Evolutionary conservation across 441 rosid genomes (phyloP).

Genomic region (Arabidopsis lyrata): DNA sequence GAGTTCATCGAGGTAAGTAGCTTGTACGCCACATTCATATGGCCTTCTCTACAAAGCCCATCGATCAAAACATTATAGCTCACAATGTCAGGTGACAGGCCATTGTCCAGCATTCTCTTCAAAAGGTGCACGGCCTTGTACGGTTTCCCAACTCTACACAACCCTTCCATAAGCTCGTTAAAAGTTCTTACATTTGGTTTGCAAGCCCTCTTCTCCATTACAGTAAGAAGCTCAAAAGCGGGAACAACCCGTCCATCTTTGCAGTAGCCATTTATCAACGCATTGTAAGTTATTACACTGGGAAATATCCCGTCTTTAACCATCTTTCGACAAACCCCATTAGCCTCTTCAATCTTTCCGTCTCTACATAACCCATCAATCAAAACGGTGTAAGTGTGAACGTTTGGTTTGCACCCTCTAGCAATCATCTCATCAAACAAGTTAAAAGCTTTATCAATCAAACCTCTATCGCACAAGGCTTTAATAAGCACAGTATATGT

Average conservation of each 20-base stretch:
- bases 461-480: conserved; percentile 49
- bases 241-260: conserved; percentile 49
- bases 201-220: conserved; percentile 54
- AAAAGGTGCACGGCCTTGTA: conserved; percentile 46
- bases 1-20: conserved; percentile 49
- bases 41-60: conserved; percentile 56
- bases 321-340: conserved; percentile 48
- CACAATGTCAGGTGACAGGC: conserved; percentile 48
- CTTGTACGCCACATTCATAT: conserved; percentile 47
- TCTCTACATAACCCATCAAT: conserved; percentile 54
- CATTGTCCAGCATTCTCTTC: conserved; percentile 45
- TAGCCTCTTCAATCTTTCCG: conserved; percentile 53
- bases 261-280: conserved; percentile 58
- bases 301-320: conserved; percentile 44
- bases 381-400: conserved; percentile 51
- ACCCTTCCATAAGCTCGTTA: conserved; percentile 57
- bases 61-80: conserved; percentile 50
- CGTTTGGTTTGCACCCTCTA: conserved; percentile 48
- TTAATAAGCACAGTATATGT: conserved; percentile 54
- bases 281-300: conserved; percentile 51
- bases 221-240: conserved; percentile 50
- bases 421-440: conserved; percentile 51
- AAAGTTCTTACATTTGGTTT: conserved; percentile 51
- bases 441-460: conserved; percentile 44
- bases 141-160: conserved; percentile 52